phyloP scores from a whole-genome alignment of 352 stramenopile species.

The Thalassiosira pacifica region DNA sequence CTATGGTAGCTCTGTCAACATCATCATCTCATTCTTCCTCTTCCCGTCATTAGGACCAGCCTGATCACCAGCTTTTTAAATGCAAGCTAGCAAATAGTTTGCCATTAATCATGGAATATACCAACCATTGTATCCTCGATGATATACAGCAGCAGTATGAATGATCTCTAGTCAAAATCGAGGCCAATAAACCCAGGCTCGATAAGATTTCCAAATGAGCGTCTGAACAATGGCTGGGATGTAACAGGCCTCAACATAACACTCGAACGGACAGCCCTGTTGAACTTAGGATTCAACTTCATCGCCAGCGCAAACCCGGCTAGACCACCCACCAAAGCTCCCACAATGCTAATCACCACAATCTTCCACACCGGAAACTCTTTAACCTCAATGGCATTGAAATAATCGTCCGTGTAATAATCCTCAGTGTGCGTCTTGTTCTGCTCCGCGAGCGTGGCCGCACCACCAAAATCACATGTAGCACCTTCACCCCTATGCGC shows the following conservation, averaged over 20 bases:
- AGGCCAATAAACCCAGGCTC: slow-evolving; percentile 45
- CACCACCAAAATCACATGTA: slow-evolving; percentile 86
- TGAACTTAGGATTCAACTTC: slow-evolving; percentile 72
- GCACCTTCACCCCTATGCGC: slow-evolving; percentile 61
- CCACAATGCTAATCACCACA: slow-evolving; percentile 30
- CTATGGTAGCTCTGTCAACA: too few relatives aligned
- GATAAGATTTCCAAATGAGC: slow-evolving; percentile 44
- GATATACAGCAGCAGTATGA: too few relatives aligned
- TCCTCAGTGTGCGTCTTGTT: slow-evolving; percentile 70
- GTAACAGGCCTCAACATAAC: slow-evolving; percentile 45
- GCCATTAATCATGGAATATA: too few relatives aligned
- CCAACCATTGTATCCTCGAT: too few relatives aligned
- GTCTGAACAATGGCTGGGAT: slow-evolving; percentile 23
- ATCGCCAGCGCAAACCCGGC: slow-evolving; percentile 75
- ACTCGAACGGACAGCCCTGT: slow-evolving; percentile 46
- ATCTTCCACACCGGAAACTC: slow-evolving; percentile 54
- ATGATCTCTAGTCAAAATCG: slow-evolving; percentile 21
- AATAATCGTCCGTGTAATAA: slow-evolving; percentile 61
- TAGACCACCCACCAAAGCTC: slow-evolving; percentile 45
- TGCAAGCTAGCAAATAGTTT: too few relatives aligned
- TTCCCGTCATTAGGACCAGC: too few relatives aligned
- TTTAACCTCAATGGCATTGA: slow-evolving; percentile 48
- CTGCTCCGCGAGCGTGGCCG: slow-evolving; percentile 69
- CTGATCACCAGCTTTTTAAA: too few relatives aligned
- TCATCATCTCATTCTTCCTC: too few relatives aligned